Conservation (phyloP, 2,329 filamentous ascomycete genomes). For the Ophiostoma pallidulum region DNA sequence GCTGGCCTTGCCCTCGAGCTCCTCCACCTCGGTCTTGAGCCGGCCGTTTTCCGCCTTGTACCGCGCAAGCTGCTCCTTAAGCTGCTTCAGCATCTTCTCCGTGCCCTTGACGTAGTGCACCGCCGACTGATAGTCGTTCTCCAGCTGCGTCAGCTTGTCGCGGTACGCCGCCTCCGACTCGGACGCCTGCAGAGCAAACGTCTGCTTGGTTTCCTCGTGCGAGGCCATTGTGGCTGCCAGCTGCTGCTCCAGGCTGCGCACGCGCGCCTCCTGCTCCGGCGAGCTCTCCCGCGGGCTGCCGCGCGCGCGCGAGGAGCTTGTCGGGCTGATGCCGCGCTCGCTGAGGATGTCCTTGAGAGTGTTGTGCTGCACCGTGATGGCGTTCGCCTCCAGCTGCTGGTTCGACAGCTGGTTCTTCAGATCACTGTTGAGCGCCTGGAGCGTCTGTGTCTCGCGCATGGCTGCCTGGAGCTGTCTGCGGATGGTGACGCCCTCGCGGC, state of each 20-base stretch:
- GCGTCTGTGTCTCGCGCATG: conserved; percentile 71
- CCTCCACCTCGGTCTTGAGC: conserved; percentile 71
- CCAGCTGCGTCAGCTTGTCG: conserved; percentile 85
- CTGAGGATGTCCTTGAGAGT: conserved; percentile 86
- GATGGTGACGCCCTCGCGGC: conserved; percentile 81
- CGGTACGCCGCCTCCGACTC: conserved; percentile 84
- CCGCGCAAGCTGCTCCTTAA: conserved; percentile 92
- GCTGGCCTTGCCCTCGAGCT: conserved; percentile 45
- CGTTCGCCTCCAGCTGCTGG: conserved; percentile 89
- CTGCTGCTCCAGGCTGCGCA: conserved; percentile 82
- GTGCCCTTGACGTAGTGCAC: conserved; percentile 98
- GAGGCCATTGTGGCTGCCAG: conserved; percentile 65
- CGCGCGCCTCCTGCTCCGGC: conserved; percentile 57
- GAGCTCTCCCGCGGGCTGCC: conserved; percentile 66
- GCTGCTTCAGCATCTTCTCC: conserved; percentile 97
- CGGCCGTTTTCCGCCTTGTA: conserved; percentile 81
- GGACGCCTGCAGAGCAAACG: conserved; percentile 69
- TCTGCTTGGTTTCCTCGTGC: conserved; percentile 75
- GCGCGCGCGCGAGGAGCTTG: conserved; percentile 60
- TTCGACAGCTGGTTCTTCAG: conserved; percentile 73
- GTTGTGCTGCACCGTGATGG: conserved; percentile 81
- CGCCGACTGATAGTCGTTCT: conserved; percentile 95
- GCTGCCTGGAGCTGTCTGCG: conserved; percentile 81
- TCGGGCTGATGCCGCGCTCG: conserved; percentile 78
- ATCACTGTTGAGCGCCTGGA: conserved; percentile 72